Base-by-base conservation (phyloP, 164 flowering plant genomes). In the Dillenia suffruticosa region DNA sequence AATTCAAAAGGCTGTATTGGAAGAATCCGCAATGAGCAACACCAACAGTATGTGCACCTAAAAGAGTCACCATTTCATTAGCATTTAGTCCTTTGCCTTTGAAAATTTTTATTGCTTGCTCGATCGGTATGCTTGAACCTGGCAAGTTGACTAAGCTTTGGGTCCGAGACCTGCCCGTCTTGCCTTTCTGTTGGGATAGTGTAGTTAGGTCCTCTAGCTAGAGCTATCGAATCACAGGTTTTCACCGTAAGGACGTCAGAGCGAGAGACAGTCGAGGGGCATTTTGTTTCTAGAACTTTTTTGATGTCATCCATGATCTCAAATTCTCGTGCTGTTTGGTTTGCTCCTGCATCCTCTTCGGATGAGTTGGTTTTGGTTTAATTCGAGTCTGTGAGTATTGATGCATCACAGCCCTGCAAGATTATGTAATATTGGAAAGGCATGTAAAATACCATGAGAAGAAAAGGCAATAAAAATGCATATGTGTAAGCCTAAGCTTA, bases 1-100 rank as follows among this genome's bases (percentile, higher is more conserved):
- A 63, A n/a, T 47, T 63, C 3, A 32, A 63, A 10, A 65, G 19
- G 10, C 68, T 53, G 45, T 51, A 49, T 22, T 12, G 62, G 13
- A 65, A 26, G 47, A 49, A 58, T 9, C 50, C n/a, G 50, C 68
- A 65, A 44, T 65, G 68, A 13, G 68, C 48, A 15, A 57, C 50
- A 16, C 68, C 68, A 43, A 65, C 68, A 1, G 68, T 65, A 56
- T 65, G 68, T 11, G 61, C 65, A 3, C 70, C 70, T 32, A 61
- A 49, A 47, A 67, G 58, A 19, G 59, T 49, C 47, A 67, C 70
- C 70, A 67, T 67, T 9, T 68, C 70, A 68, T 61, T 61, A 16
- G 62, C 45, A 15, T 46, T 61, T 8, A 67, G 26, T 55, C 64
- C 63, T 24, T 56, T 62, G 17, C 56, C 61, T 8, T 11, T 44